These are phyloP conservation scores for Xylariaceae sp. DNA, from an alignment of 2,329 filamentous ascomycete genomes.

Conservation along the genomic window DNA sequence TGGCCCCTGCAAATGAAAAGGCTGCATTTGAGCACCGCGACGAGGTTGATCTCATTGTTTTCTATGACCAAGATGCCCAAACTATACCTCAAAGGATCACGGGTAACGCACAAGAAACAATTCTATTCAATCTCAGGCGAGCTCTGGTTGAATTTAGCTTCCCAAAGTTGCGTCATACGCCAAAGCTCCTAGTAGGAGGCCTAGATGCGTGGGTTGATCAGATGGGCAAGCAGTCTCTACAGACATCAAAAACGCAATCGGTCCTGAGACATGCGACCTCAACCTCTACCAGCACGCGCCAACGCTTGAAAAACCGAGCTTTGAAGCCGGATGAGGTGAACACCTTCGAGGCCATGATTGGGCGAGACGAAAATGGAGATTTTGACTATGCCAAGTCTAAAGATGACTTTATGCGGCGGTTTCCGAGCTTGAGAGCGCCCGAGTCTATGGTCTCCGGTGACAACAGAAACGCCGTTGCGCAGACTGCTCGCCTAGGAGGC, in stretches of 20 bases:
- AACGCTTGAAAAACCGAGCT: slow-evolving; percentile 42
- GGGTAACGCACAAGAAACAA: slow-evolving; percentile 39
- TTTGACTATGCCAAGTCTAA: slow-evolving; percentile 59
- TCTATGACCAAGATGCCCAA: slow-evolving; percentile 71
- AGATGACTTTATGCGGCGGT: slow-evolving; percentile 79
- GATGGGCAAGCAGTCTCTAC: slow-evolving; percentile 63
- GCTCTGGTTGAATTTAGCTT: slow-evolving; percentile 81
- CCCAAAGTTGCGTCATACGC: slow-evolving; percentile 64
- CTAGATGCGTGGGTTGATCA: slow-evolving; percentile 80
- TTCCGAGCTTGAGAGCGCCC: slow-evolving; percentile 62
- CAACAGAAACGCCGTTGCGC: slow-evolving; percentile 16
- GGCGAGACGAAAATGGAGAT: slow-evolving; percentile 51
- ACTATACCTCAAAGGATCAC: slow-evolving; percentile 38
- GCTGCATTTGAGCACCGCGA: slow-evolving; percentile 65
- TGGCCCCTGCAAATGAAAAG: slow-evolving; percentile 71
- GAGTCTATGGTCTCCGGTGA: slow-evolving; percentile 52
- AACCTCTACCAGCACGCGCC: slow-evolving; percentile 27
- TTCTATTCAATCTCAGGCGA: slow-evolving; percentile 68
- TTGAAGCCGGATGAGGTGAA: slow-evolving; percentile 74
- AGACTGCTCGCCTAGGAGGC: slow-evolving; percentile 30
- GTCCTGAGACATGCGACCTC: slow-evolving; percentile 12
- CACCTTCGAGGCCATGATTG: slow-evolving; percentile 71
- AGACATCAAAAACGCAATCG: slow-evolving; percentile 33
- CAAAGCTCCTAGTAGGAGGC: slow-evolving; percentile 75
- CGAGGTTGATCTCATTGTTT: slow-evolving; percentile 80